A percentile compares a stretch with the other conserved stretches of the same genome.
These are phyloP conservation scores for Crucibulum laeve DNA, from an alignment of 768 basidiomycete genomes.

Conservation along the genomic window DNA sequence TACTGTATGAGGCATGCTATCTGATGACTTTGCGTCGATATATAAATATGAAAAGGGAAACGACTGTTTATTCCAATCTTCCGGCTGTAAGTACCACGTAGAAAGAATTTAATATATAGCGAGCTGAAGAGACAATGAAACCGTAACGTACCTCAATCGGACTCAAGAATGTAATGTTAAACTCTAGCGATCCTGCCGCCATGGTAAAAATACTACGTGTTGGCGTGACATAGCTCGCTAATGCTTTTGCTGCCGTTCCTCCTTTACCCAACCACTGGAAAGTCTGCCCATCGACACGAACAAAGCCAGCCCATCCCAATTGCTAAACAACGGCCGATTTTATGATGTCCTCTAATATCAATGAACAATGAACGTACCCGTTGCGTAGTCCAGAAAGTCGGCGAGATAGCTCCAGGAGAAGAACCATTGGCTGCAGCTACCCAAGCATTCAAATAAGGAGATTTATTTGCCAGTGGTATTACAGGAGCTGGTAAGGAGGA, in stretches of 20 bases:
- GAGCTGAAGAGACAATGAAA: no score
- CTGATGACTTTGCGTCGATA: constrained; percentile 29
- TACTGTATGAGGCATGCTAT: constrained; percentile 32
- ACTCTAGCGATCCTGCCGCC: constrained; percentile 44
- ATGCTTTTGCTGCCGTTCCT: constrained; percentile 14
- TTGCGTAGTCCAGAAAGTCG: constrained; percentile 10
- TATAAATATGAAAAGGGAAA: constrained; percentile 47
- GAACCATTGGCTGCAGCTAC: constrained; percentile 11
- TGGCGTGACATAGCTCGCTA: constrained; percentile 35
- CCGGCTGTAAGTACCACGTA: constrained; percentile 24
- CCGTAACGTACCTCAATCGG: constrained; percentile 45
- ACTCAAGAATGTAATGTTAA: constrained; percentile 51
- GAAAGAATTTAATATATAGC: background rate
- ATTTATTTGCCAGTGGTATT: no score
- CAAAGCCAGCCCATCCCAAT: constrained; percentile 45
- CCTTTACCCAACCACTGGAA: constrained; percentile 39
- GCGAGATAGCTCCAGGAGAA: background rate
- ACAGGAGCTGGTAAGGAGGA: no score
- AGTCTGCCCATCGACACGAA: constrained; percentile 39
- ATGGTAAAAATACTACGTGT: constrained; percentile 49
- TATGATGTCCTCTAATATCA: background rate
- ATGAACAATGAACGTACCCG: background rate
- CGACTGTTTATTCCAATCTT: constrained; percentile 44
- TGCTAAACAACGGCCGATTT: constrained; percentile 22
- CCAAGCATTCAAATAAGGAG: constrained; percentile 51